These are phyloP conservation scores for Psilocybe sp. DNA, from an alignment of 768 basidiomycete species.

Conservation along the genomic window DNA sequence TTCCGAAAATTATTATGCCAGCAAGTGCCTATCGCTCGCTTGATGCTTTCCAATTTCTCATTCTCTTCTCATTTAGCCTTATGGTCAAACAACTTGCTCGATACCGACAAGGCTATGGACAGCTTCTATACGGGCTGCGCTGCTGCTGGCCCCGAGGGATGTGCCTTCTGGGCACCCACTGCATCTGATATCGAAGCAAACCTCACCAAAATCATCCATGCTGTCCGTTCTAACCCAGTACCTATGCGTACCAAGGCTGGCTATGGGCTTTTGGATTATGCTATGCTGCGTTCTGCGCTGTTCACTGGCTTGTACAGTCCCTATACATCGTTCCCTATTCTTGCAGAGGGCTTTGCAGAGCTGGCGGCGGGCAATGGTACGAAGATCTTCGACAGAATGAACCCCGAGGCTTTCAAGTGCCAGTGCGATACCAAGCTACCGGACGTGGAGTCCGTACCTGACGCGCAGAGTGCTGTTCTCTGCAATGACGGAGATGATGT, in stretches of 20 bases:
- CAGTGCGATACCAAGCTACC: constrained; percentile 16
- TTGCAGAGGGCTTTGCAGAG: constrained; percentile 33
- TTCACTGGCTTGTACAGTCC: constrained; percentile 33
- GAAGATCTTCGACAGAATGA: constrained; percentile 19
- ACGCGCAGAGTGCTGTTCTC: constrained; percentile 21
- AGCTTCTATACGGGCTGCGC: constrained; percentile 33
- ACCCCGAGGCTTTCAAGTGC: constrained; percentile 23
- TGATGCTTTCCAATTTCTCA: too few relatives aligned
- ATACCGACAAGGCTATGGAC: constrained; percentile 31
- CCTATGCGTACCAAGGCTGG: constrained; percentile 24
- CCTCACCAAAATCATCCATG: constrained; percentile 26
- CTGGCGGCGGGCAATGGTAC: constrained; percentile 28
- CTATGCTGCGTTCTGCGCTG: constrained; percentile 21
- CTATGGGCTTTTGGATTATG: constrained; percentile 36
- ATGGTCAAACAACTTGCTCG: constrained; percentile 31
- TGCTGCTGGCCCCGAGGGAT: constrained; percentile 29
- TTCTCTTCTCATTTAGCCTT: constrained; percentile 16
- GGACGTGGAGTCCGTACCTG: constrained; percentile 4
- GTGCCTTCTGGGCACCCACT: constrained; percentile 34
- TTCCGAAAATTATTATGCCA: constrained; percentile 33
- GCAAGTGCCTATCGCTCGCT: constrained; percentile 15
- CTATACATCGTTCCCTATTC: constrained; percentile 24
- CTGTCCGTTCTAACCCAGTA: constrained; percentile 25
- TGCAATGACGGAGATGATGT: constrained; percentile 36
- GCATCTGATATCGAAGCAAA: constrained; percentile 29